Percentiles rank a stretch among this genome's conserved stretches.
Conservation (phyloP, 2,329 filamentous ascomycete genomes). For the Cercospora citrullina region DNA sequence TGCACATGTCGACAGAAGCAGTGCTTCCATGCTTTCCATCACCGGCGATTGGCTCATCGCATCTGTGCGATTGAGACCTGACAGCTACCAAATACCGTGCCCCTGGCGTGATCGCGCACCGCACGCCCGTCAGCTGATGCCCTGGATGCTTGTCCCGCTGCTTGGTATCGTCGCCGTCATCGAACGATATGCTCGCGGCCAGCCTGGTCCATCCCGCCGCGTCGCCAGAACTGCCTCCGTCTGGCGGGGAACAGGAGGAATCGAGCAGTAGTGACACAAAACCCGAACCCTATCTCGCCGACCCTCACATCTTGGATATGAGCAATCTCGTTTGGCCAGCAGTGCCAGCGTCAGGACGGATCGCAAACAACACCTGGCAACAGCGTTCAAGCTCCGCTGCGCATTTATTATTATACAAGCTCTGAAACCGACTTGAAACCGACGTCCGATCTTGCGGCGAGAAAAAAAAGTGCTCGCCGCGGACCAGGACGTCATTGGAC, state of each 20-base stretch:
- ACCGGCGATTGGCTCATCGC: background rate
- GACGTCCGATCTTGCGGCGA: slow-evolving; percentile 17
- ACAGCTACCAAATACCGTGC: slow-evolving; percentile 12
- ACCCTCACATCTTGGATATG: slow-evolving; percentile 4
- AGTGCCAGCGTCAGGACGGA: background rate
- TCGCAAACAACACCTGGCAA: slow-evolving; percentile 10
- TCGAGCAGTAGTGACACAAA: slow-evolving; percentile 1
- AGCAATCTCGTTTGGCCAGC: slow-evolving; percentile 11
- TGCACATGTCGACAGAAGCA: slow-evolving; percentile 9
- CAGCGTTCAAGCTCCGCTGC: slow-evolving; percentile 11
- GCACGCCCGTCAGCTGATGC: slow-evolving; percentile 6
- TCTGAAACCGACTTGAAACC: slow-evolving; percentile 16
- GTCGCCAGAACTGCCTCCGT: background rate
- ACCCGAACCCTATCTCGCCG: background rate
- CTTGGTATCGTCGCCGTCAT: background rate
- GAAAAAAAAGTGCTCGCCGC: slow-evolving; percentile 7
- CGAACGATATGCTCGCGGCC: background rate
- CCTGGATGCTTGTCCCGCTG: background rate
- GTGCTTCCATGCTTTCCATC: background rate
- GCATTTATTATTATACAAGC: background rate
- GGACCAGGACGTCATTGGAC: slow-evolving; percentile 16
- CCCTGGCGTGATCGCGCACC: slow-evolving; percentile 9
- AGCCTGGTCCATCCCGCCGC: background rate
- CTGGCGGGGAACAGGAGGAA: background rate
- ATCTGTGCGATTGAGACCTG: background rate